Percentiles rank a stretch among this genome's conserved stretches.
phyloP scores from a whole-genome alignment of 148 eudicot genomes.

The Fagopyrum esculentum region DNA sequence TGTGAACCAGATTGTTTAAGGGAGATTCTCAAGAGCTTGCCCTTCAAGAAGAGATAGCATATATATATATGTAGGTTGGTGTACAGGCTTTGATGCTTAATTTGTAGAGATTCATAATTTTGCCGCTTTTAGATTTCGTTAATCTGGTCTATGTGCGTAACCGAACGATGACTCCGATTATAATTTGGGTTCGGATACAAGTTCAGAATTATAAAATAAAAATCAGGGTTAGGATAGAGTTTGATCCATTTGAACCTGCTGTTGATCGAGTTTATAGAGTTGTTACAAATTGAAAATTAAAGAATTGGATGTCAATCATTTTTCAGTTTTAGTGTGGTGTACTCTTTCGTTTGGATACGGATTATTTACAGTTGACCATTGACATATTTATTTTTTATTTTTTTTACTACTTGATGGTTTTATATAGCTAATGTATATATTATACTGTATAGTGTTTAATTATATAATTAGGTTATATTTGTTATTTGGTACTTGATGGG shows the following conservation, averaged over 20 bases:
- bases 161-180: background rate
- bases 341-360: background rate
- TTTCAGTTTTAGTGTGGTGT: too few species aligned
- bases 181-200: background rate
- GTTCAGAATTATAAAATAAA: too few species aligned
- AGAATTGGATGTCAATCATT: background rate
- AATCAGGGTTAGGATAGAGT: background rate
- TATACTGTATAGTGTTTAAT: too few species aligned
- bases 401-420: too few species aligned
- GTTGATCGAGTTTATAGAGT: background rate
- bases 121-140: background rate
- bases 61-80: background rate
- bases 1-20: conserved; percentile 22
- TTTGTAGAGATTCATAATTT: too few species aligned
- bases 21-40: conserved; percentile 16
- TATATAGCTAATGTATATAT: too few species aligned
- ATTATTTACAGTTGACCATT: background rate
- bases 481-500: background rate
- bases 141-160: background rate
- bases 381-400: too few species aligned
- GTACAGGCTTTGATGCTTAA: too few species aligned
- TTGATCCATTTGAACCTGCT: background rate
- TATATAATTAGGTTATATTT: background rate
- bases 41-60: conserved; percentile 11
- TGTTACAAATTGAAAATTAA: background rate